Conservation (phyloP, 495 filamentous ascomycete species). For the Tuber magnatum region DNA sequence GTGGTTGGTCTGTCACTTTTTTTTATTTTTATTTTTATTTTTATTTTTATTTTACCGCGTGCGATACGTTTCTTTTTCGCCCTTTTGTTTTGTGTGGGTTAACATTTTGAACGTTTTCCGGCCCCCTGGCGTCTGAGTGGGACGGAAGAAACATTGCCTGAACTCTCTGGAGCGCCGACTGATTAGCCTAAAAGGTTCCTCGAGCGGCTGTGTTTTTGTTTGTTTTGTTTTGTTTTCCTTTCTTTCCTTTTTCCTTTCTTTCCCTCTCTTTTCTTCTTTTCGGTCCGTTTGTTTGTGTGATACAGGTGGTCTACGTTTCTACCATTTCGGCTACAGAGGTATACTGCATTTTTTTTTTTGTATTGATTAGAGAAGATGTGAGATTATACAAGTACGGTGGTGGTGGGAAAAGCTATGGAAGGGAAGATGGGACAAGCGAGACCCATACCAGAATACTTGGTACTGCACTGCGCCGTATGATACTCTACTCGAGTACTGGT, state of each 20-base stretch:
- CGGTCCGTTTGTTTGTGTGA: conserved; percentile 8
- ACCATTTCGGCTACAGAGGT: conserved; percentile 16
- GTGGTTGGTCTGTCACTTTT: not conserved
- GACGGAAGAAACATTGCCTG: conserved; percentile 26
- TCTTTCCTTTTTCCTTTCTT: not conserved
- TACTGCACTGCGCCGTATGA: too few relatives aligned
- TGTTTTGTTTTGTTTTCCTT: conserved; percentile 12
- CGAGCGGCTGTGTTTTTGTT: not conserved
- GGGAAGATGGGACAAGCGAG: not conserved
- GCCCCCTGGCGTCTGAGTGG: conserved; percentile 25
- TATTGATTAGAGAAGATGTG: not conserved
- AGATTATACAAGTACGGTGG: too few relatives aligned
- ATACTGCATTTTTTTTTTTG: conserved; percentile 13
- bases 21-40: not conserved
- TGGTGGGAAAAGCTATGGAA: not conserved
- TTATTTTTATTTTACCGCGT: conserved; percentile 2
- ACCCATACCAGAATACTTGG: not conserved
- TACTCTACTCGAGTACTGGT: not conserved
- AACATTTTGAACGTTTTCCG: conserved; percentile 6
- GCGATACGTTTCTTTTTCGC: not conserved
- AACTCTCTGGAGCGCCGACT: conserved; percentile 23
- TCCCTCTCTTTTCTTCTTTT: conserved; percentile 11
- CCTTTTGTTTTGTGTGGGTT: not conserved
- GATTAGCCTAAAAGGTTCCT: conserved; percentile 24
- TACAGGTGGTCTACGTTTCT: conserved; percentile 27